These are phyloP conservation scores for Metschnikowia gelsemii DNA, from an alignment of 805 yeast species.

Conservation along the genomic window DNA sequence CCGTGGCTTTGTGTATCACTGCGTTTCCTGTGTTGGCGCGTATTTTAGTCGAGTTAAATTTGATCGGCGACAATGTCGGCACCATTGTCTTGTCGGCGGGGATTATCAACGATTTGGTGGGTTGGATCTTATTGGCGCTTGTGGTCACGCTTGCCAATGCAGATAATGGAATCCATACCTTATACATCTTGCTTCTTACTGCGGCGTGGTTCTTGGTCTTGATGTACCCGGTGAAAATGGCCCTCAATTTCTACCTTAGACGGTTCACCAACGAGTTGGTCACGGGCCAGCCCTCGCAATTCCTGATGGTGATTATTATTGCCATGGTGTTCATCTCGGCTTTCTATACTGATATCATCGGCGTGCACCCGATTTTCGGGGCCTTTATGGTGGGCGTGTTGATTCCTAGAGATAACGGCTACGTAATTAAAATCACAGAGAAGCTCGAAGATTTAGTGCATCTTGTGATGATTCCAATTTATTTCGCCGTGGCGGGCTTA, in stretches of 20 bases:
- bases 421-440: conserved; percentile 66
- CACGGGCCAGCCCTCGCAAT: conserved; percentile 60
- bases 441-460: conserved; percentile 78
- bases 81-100: conserved; percentile 77
- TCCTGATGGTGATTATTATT: conserved; percentile 56
- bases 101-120: conserved; percentile 72
- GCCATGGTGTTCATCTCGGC: conserved; percentile 62
- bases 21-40: conserved; percentile 85
- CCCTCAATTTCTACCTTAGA: conserved; percentile 45
- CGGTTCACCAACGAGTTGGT: conserved; percentile 54
- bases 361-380: conserved; percentile 85
- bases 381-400: conserved; percentile 77
- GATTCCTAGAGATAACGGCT: conserved; percentile 74
- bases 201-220: conserved; percentile 69
- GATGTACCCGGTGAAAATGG: conserved; percentile 53
- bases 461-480: conserved; percentile 68
- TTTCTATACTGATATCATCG: conserved; percentile 78
- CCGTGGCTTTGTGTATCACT: conserved; percentile 80
- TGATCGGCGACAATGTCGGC: conserved; percentile 72
- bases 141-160: conserved; percentile 77
- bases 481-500: conserved; percentile 78
- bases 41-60: conserved; percentile 68
- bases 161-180: conserved; percentile 62
- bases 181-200: conserved; percentile 64
- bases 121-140: conserved; percentile 78